phyloP scores from a whole-genome alignment of 2,329 filamentous ascomycete genomes.

The Hirsutella thompsonii region DNA sequence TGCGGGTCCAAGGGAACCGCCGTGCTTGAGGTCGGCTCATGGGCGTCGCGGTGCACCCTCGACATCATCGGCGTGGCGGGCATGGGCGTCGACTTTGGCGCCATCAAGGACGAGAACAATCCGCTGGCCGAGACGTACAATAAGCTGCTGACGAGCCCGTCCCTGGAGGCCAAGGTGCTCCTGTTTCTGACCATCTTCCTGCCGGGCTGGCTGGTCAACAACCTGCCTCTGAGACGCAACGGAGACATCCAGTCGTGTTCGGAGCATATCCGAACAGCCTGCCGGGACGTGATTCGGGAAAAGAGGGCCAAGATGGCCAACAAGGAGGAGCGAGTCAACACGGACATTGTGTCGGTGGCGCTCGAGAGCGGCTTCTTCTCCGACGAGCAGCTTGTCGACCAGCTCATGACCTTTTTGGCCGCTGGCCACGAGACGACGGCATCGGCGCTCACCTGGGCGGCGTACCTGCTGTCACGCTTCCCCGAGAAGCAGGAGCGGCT shows the following conservation, averaged over 20 bases:
- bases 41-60: constrained; percentile 56
- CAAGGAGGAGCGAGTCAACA: constrained; percentile 36
- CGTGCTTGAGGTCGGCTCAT: constrained; percentile 44
- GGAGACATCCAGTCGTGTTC: constrained; percentile 44
- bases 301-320: constrained; percentile 47
- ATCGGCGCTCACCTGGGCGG: constrained; percentile 61
- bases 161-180: constrained; percentile 37
- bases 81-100: constrained; percentile 57
- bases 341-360: constrained; percentile 73
- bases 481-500: constrained; percentile 53
- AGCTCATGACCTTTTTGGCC: constrained; percentile 82
- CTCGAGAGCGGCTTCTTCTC: constrained; percentile 62
- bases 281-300: constrained; percentile 52
- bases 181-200: constrained; percentile 49
- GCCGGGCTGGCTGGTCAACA: constrained; percentile 44
- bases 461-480: constrained; percentile 55
- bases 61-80: constrained; percentile 67
- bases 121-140: constrained; percentile 45
- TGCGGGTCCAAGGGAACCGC: constrained; percentile 15
- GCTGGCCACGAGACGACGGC: constrained; percentile 75
- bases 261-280: constrained; percentile 48
- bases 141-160: constrained; percentile 36
- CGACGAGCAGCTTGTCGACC: constrained; percentile 72
- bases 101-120: constrained; percentile 47
- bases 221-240: constrained; percentile 60